Conservation (phyloP, 2,329 filamentous ascomycete genomes). For the Byssoonygena ceratinophila region DNA sequence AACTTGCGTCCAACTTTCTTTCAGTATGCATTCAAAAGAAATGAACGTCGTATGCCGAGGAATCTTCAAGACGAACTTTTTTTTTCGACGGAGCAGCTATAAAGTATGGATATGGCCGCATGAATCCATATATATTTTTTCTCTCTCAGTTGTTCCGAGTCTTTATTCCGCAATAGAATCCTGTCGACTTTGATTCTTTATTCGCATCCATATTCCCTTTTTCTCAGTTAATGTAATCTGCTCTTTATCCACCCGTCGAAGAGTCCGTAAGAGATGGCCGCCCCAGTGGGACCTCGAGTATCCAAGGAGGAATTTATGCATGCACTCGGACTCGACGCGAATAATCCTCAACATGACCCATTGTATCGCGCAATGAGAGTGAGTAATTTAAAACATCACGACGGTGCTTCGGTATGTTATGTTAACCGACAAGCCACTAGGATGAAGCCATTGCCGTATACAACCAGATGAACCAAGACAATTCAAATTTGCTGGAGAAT, state of each 20-base stretch:
- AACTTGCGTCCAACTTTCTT: slow-evolving; percentile 14
- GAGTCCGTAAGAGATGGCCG: slow-evolving; percentile 19
- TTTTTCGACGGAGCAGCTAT: background rate
- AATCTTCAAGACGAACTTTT: slow-evolving; percentile 2
- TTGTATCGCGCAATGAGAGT: slow-evolving; percentile 39
- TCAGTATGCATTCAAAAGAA: slow-evolving; percentile 3
- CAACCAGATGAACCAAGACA: slow-evolving; percentile 34
- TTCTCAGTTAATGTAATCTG: slow-evolving; percentile 4
- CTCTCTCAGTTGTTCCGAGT: background rate
- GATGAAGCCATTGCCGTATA: slow-evolving; percentile 38
- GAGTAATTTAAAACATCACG: slow-evolving; percentile 17
- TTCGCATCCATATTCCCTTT: background rate
- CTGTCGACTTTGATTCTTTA: background rate
- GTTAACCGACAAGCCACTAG: slow-evolving; percentile 19
- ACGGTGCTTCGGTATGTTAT: background rate
- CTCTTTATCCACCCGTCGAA: background rate
- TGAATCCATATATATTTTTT: background rate
- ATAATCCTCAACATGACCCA: slow-evolving; percentile 35
- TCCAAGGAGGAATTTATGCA: slow-evolving; percentile 41
- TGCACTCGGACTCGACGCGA: slow-evolving; percentile 33
- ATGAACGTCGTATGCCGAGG: slow-evolving; percentile 8
- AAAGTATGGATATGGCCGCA: slow-evolving; percentile 5
- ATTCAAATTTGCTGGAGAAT: slow-evolving; percentile 32
- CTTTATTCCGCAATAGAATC: background rate
- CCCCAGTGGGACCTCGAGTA: slow-evolving; percentile 33